Evolutionary conservation across 805 yeast species (phyloP).

Genomic region (Kazachstania africana): DNA sequence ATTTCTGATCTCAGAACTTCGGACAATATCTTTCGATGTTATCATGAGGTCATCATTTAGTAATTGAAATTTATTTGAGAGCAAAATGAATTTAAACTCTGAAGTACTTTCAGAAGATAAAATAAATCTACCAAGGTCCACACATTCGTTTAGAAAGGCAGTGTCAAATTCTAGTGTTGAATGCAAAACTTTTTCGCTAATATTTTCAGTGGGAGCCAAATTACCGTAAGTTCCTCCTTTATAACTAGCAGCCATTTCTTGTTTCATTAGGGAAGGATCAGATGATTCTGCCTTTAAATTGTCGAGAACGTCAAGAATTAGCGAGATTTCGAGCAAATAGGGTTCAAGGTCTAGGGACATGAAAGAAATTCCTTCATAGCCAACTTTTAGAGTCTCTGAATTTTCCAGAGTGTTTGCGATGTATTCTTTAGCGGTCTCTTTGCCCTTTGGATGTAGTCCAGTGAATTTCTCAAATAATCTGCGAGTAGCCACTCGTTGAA

Average conservation of each 20-base stretch:
- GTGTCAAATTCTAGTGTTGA: conserved; percentile 27
- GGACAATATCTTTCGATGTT: conserved; percentile 17
- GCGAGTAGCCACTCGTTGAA: conserved; percentile 50
- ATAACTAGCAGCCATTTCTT: not conserved
- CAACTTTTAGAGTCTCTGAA: conserved; percentile 10
- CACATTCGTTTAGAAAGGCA: conserved; percentile 26
- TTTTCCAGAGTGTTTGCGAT: conserved; percentile 8
- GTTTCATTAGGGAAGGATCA: no score
- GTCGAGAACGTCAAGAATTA: conserved; percentile 29
- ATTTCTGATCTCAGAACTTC: no score
- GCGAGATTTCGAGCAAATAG: conserved; percentile 37
- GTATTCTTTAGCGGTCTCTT: conserved; percentile 5
- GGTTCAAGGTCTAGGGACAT: conserved; percentile 37
- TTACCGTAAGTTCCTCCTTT: not conserved
- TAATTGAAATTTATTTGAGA: conserved; percentile 23
- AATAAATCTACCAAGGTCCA: conserved; percentile 27
- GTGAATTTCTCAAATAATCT: conserved; percentile 46
- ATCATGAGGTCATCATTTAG: conserved; percentile 18
- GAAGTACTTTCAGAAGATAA: conserved; percentile 32
- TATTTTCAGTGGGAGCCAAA: not conserved
- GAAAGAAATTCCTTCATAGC: conserved; percentile 36
- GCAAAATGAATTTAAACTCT: conserved; percentile 30
- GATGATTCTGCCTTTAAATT: not conserved
- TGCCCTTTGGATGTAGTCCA: conserved; percentile 15
- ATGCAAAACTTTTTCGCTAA: not conserved